Evolutionary conservation across 1,139 yeast genomes (phyloP).

Genomic region (Sugiyamaella grinbergsii): DNA sequence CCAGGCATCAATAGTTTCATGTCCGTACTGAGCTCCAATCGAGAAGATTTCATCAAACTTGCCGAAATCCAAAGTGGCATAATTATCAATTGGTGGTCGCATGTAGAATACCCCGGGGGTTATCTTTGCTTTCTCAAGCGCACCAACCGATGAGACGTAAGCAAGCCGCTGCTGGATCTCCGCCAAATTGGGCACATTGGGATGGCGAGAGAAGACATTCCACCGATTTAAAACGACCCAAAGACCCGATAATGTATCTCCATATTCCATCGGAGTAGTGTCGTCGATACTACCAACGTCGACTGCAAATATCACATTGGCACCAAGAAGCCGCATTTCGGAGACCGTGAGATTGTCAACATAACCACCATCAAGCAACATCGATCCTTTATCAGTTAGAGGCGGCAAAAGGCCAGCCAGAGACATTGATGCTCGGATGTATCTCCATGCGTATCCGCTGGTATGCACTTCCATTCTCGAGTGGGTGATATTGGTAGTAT

Average conservation of each 20-base stretch:
- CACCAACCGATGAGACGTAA: constrained; percentile 93
- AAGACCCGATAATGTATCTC: constrained; percentile 88
- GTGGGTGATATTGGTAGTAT: constrained; percentile 94
- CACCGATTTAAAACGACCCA: constrained; percentile 89
- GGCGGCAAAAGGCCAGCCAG: constrained; percentile 91
- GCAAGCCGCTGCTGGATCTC: constrained; percentile 93
- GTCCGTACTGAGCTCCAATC: constrained; percentile 79
- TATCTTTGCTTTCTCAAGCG: constrained; percentile 79
- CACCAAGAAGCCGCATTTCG: constrained; percentile 86
- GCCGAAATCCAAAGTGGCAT: constrained; percentile 89
- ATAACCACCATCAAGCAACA: constrained; percentile 95
- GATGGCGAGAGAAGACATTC: constrained; percentile 86
- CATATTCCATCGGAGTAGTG: constrained; percentile 85
- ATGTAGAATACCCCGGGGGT: constrained; percentile 87
- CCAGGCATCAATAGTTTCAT: constrained; percentile 56
- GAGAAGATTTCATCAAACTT: constrained; percentile 86
- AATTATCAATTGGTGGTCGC: constrained; percentile 91
- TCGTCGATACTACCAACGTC: constrained; percentile 97
- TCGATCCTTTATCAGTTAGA: constrained; percentile 78
- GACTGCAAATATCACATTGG: constrained; percentile 86
- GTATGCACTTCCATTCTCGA: constrained; percentile 95
- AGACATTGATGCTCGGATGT: constrained; percentile 94
- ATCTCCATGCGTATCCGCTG: constrained; percentile 93
- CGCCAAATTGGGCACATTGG: constrained; percentile 91
- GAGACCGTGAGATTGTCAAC: constrained; percentile 89